phyloP scores from a whole-genome alignment of 2,329 filamentous ascomycete species.

The Penicillium paneum region DNA sequence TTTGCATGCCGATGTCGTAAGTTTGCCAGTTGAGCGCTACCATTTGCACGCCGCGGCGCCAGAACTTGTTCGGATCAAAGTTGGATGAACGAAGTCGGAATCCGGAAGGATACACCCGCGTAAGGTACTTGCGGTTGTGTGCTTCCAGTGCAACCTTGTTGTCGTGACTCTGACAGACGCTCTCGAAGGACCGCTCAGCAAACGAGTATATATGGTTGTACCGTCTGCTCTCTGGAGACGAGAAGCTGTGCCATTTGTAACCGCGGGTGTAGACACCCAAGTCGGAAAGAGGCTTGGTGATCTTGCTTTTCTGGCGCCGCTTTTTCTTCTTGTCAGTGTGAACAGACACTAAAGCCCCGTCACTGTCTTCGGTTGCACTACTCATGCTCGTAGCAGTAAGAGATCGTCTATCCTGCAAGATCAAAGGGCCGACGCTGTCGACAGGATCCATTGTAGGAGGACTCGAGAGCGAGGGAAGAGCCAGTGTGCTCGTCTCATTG shows the following conservation, averaged over 20 bases:
- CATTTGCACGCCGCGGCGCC: slow-evolving; percentile 96
- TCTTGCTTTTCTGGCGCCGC: slow-evolving; percentile 71
- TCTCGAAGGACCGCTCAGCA: slow-evolving; percentile 82
- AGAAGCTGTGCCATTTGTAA: slow-evolving; percentile 82
- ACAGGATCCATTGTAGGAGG: slow-evolving; percentile 53
- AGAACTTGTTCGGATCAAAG: slow-evolving; percentile 89
- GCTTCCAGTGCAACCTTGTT: slow-evolving; percentile 75
- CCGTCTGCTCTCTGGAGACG: slow-evolving; percentile 71
- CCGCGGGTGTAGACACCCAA: slow-evolving; percentile 76
- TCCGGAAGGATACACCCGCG: slow-evolving; percentile 88
- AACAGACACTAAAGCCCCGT: slow-evolving; percentile 53
- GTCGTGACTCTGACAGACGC: slow-evolving; percentile 70
- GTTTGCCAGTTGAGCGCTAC: slow-evolving; percentile 98
- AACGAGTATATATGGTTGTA: slow-evolving; percentile 97
- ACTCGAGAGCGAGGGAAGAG: slow-evolving; percentile 51
- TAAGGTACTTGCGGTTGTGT: slow-evolving; percentile 88
- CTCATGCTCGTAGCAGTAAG: slow-evolving; percentile 54
- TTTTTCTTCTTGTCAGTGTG: slow-evolving; percentile 55
- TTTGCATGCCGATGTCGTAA: slow-evolving; percentile 89
- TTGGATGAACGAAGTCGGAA: slow-evolving; percentile 83
- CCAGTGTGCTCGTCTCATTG: slow-evolving; percentile 52
- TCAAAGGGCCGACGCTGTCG: slow-evolving; percentile 43
- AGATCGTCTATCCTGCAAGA: slow-evolving; percentile 52
- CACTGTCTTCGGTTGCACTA: slow-evolving; percentile 74
- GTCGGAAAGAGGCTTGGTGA: slow-evolving; percentile 75